Evolutionary conservation across 352 stramenopile genomes (phyloP).

Genomic region (Aphanomyces invadans): DNA sequence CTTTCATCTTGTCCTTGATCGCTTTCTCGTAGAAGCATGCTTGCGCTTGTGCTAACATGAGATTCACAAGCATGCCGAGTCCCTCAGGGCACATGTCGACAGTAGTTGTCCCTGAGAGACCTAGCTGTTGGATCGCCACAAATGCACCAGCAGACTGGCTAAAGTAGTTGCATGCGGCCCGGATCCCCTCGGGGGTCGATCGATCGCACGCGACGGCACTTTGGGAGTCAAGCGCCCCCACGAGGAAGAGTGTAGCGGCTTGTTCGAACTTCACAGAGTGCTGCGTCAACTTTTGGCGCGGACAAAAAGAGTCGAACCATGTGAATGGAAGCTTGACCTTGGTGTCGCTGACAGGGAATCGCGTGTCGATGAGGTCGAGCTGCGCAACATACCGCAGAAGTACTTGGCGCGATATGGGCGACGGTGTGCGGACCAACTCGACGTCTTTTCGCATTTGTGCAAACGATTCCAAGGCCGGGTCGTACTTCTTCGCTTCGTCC

Average conservation of each 20-base stretch:
- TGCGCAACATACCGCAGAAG: constrained; percentile 72
- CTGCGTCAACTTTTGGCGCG: constrained; percentile 73
- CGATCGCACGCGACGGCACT: constrained; percentile 73
- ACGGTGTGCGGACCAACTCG: constrained; percentile 63
- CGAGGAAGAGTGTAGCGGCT: constrained; percentile 83
- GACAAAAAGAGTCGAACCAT: constrained; percentile 89
- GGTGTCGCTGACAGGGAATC: constrained; percentile 41
- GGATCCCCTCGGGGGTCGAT: constrained; percentile 63
- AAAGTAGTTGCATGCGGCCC: constrained; percentile 76
- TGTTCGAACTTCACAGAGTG: constrained; percentile 62
- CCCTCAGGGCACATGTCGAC: constrained; percentile 59
- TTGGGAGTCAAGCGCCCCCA: constrained; percentile 73
- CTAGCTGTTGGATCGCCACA: constrained; percentile 44
- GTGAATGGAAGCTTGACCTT: constrained; percentile 65
- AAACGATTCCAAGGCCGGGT: constrained; percentile 26
- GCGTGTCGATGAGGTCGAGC: constrained; percentile 49
- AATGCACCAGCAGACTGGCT: constrained; percentile 78
- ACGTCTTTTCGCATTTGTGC: constrained; percentile 36
- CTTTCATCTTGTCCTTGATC: constrained; percentile 82
- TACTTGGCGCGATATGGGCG: constrained; percentile 52
- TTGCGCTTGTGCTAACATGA: constrained; percentile 82
- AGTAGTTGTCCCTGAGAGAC: constrained; percentile 36
- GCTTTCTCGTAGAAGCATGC: constrained; percentile 90
- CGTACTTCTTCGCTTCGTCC: constrained; percentile 27
- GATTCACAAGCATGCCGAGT: constrained; percentile 51